These are phyloP conservation scores for Stemphylium lycopersici DNA, from an alignment of 2,329 filamentous ascomycete genomes.

Conservation along the genomic window DNA sequence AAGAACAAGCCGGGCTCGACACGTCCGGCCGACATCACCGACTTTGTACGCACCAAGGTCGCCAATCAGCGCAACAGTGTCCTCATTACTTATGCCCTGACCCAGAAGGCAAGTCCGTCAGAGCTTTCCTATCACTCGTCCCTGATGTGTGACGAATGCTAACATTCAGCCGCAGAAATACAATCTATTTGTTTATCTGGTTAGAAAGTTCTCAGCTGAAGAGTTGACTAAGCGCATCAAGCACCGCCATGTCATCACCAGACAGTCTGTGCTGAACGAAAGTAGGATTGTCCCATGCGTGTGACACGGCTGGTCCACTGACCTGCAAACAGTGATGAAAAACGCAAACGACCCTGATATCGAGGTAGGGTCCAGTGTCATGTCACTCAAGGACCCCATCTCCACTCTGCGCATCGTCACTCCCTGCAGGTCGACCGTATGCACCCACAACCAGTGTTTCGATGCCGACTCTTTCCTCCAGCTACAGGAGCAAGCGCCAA, in stretches of 20 bases:
- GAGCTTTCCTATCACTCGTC: conserved; percentile 33
- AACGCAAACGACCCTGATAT: conserved; percentile 89
- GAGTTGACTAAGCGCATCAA: conserved; percentile 73
- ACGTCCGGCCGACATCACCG: conserved; percentile 88
- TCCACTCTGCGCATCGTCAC: conserved; percentile 81
- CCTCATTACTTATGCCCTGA: conserved; percentile 89
- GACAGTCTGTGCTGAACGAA: conserved; percentile 80
- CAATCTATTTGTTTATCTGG: conserved; percentile 72
- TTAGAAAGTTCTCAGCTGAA: conserved; percentile 72
- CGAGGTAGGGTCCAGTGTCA: conserved; percentile 81
- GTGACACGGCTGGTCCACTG: conserved; percentile 1
- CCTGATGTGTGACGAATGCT: conserved; percentile 14
- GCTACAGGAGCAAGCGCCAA: conserved; percentile 92
- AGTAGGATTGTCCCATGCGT: conserved; percentile 57
- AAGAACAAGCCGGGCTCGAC: conserved; percentile 98
- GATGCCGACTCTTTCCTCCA: conserved; percentile 92
- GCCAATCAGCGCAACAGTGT: conserved; percentile 75
- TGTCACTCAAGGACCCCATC: conserved; percentile 91
- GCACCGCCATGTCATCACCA: conserved; percentile 73
- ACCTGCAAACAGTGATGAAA: conserved; percentile 66
- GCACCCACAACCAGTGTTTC: conserved; percentile 92
- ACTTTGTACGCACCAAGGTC: conserved; percentile 71
- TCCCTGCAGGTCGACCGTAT: conserved; percentile 79
- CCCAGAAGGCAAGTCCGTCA: conserved; percentile 71
- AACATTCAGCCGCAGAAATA: conserved; percentile 45